phyloP scores from a whole-genome alignment of 495 filamentous ascomycete species.

The Oidiodendron maius region DNA sequence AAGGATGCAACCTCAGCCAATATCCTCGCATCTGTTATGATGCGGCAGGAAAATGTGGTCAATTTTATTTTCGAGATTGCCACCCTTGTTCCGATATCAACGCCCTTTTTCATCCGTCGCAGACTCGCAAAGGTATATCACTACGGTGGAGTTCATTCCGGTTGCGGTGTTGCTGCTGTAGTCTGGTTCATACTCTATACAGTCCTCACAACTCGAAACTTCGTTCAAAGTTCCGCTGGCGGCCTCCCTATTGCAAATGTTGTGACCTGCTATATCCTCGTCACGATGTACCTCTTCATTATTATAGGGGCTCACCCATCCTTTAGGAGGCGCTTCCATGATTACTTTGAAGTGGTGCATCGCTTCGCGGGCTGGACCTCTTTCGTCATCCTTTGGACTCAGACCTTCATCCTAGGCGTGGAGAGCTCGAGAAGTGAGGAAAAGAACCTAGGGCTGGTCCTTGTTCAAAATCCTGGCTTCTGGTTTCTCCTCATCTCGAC shows the following conservation, averaged over 20 bases:
- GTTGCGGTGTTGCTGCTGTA: constrained; percentile 58
- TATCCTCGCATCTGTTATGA: constrained; percentile 28
- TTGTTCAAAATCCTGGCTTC: constrained; percentile 54
- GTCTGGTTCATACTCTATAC: constrained; percentile 60
- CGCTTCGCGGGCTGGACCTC: constrained; percentile 62
- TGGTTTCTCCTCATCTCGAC: constrained; percentile 63
- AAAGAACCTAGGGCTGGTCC: constrained; percentile 25
- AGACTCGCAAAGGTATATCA: constrained; percentile 69
- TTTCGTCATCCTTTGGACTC: constrained; percentile 52
- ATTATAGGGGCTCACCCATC: constrained; percentile 40
- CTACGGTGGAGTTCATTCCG: constrained; percentile 70
- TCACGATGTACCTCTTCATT: constrained; percentile 32
- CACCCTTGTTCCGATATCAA: constrained; percentile 46
- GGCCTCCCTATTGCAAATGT: constrained; percentile 7
- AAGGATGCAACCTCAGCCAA: constrained; percentile 7
- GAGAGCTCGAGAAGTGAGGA: background rate
- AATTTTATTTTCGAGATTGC: constrained; percentile 62
- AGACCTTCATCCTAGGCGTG: constrained; percentile 28
- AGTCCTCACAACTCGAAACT: constrained; percentile 28
- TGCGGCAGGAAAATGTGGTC: constrained; percentile 69
- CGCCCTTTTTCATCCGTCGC: constrained; percentile 53
- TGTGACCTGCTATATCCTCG: constrained; percentile 6
- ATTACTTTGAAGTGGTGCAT: constrained; percentile 62
- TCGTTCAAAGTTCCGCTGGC: constrained; percentile 37
- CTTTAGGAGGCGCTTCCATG: constrained; percentile 48